Percentiles rank a stretch among this genome's conserved stretches.
These are phyloP conservation scores for Pholiota microspora DNA, from an alignment of 768 basidiomycete species.

Conservation along the genomic window DNA sequence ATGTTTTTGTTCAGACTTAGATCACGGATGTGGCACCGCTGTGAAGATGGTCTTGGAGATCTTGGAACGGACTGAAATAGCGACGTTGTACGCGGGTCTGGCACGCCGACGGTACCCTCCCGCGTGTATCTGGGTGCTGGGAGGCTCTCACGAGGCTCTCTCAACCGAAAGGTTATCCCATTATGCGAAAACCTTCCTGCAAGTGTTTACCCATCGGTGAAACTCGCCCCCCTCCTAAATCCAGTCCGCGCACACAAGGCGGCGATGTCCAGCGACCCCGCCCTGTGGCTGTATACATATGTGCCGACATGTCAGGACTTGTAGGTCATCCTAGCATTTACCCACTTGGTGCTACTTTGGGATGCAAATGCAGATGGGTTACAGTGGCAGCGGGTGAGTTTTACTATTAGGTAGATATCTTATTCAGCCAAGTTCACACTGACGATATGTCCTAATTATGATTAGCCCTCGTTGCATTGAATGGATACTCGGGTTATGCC, in stretches of 20 bases:
- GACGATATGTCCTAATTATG: background rate
- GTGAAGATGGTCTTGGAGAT: background rate
- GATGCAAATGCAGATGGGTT: background rate
- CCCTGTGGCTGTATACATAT: no score
- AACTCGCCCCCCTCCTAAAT: background rate
- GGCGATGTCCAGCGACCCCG: background rate
- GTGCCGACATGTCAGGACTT: background rate
- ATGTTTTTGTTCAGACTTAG: no score
- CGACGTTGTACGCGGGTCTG: constrained; percentile 2
- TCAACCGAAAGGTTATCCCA: background rate
- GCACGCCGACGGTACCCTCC: background rate
- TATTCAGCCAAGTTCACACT: background rate
- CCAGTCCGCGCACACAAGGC: background rate
- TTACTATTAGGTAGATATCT: background rate
- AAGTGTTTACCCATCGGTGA: background rate
- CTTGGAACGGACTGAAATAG: background rate
- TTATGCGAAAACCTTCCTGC: background rate
- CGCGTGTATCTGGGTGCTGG: background rate
- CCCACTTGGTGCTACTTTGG: background rate
- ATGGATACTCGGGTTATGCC: constrained; percentile 7
- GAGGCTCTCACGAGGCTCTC: constrained; percentile 1
- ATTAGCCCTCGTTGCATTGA: background rate
- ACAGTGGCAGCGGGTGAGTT: no score
- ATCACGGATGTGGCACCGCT: no score
- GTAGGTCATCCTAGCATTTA: background rate